Conservation (phyloP, 179 eudicot species). For the Heliamphora pulchella region DNA sequence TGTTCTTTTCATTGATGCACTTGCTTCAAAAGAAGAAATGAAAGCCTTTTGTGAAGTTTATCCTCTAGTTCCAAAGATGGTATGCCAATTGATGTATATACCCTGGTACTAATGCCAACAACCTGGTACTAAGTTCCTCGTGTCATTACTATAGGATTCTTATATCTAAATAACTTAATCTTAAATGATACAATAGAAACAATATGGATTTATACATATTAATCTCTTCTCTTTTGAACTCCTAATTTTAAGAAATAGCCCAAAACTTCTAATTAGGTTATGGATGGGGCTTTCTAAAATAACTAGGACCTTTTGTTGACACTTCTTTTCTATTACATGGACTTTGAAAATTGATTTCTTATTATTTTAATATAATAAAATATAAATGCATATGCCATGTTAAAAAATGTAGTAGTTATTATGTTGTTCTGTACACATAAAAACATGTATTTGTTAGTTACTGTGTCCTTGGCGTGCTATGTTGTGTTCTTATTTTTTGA, state of each 20-base stretch:
- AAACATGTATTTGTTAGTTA: too few species aligned
- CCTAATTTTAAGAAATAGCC: not conserved
- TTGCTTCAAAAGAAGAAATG: conserved; percentile 87
- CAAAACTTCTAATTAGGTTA: not conserved
- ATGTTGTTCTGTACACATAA: too few species aligned
- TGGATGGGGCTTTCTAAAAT: not conserved
- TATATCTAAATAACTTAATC: not conserved
- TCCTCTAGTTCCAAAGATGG: conserved; percentile 84
- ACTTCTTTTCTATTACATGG: not conserved
- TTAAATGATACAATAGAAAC: not conserved
- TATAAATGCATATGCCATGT: not conserved
- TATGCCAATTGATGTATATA: conserved; percentile 15
- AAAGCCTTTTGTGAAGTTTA: conserved; percentile 56
- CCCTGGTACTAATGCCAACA: not conserved
- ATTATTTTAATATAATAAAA: not conserved
- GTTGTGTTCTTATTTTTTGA: too few species aligned
- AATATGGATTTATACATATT: not conserved
- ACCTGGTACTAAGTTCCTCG: not conserved
- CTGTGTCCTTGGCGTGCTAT: too few species aligned
- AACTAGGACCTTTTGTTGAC: not conserved
- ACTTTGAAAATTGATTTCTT: not conserved
- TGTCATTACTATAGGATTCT: not conserved
- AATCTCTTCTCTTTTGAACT: not conserved
- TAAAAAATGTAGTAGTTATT: not conserved
- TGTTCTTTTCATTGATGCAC: conserved; percentile 87